Evolutionary conservation across 441 rosid species (phyloP), one percentile per base, ranked within the genome.

Genomic region (Rhodomyrtus psidioides): DNA sequence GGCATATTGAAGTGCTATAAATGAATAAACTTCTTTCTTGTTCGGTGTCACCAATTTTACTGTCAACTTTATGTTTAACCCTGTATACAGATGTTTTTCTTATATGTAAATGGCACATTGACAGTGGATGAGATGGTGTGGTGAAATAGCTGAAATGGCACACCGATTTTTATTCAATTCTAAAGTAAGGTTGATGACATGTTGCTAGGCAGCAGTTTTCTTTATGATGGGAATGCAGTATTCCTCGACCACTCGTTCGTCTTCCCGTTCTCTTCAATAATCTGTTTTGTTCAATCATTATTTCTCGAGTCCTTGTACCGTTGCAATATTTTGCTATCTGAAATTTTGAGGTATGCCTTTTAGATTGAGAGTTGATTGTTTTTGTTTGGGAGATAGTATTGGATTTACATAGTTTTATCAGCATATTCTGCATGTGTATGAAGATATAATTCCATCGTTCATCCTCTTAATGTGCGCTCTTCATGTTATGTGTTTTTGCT

Each of bases 401-500:
- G 79, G 46, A 70, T 39, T 70, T 70, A 39, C 79, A 39, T 21
- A 70, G 53, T 21, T 70, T 39, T 21, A 21, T 70, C 9, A 70
- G 79, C 79, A 39, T 70, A 21, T 70, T 39, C 51, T 21, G 12
- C 49, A 49, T 39, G 75, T 62, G 79, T 39, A 39, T 39, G 79
- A 70, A 70, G 79, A 21, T 39, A 21, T n/a, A 21, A 70, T 70
- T 39, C 46, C 79, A 70, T 70, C 10, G 51, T 39, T 0, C 19
- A 39, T 34, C 79, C 23, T 39, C 79, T 39, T 70, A 70, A 10
- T 39, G 49, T 21, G 82, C 76, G 24, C 65, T 53, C 57, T 53
- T 82, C 57, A 70, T 56, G 30, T 86, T 9, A 53, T 83, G 65
- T 62, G 34, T 88, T 46, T 83, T 65, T 89, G 84, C 59, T 82